Conservation (phyloP, 441 rosid genomes). For the Brassica balearica region DNA sequence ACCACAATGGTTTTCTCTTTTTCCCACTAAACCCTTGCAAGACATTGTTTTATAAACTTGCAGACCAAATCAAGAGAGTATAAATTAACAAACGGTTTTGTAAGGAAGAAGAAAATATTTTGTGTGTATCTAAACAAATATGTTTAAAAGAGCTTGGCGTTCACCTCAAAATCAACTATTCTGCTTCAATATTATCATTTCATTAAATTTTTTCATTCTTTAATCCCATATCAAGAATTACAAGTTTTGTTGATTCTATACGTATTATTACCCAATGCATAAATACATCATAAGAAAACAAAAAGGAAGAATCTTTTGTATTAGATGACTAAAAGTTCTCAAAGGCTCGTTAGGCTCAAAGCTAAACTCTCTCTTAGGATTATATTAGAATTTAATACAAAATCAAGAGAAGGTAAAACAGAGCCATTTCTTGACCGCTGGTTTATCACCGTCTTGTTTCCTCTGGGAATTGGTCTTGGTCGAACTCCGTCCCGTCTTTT, state of each 20-base stretch:
- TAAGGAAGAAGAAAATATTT: neutral
- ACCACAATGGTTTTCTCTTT: slow-evolving; percentile 41
- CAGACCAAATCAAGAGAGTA: neutral
- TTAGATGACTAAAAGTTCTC: slow-evolving; percentile 13
- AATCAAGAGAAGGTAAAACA: slow-evolving; percentile 38
- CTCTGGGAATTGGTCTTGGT: slow-evolving; percentile 38
- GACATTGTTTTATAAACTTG: neutral
- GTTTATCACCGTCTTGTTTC: slow-evolving; percentile 40
- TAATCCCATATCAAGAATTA: neutral
- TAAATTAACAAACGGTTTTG: neutral
- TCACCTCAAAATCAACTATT: neutral
- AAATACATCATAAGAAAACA: neutral
- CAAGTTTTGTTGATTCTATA: neutral
- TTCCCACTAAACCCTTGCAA: slow-evolving; percentile 20
- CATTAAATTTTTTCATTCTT: neutral
- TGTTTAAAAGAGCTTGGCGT: neutral
- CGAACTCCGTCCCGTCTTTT: slow-evolving; percentile 43
- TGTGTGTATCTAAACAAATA: neutral
- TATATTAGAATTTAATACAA: neutral
- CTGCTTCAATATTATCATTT: slow-evolving; percentile 4
- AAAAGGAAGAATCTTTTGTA: neutral
- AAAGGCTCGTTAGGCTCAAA: slow-evolving; percentile 20
- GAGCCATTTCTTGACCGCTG: slow-evolving; percentile 46
- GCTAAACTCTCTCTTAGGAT: slow-evolving; percentile 12
- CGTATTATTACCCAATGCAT: neutral